These are phyloP conservation scores for Aspergillus conjunctus DNA, from an alignment of 495 filamentous ascomycete species.

Conservation along the genomic window DNA sequence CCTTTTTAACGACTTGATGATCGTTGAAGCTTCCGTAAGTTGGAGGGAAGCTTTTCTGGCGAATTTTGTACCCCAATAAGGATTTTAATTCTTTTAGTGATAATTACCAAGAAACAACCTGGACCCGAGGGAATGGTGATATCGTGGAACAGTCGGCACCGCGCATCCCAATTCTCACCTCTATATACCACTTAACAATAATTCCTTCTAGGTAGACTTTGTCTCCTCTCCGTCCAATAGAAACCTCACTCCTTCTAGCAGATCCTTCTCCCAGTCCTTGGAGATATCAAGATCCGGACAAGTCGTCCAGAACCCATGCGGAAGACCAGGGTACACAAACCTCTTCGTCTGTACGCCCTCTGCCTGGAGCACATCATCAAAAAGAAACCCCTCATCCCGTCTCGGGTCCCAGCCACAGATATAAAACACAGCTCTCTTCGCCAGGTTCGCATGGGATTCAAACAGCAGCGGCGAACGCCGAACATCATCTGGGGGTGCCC, in stretches of 20 bases:
- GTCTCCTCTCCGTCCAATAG: not conserved
- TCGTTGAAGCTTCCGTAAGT: not conserved
- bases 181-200: not conserved
- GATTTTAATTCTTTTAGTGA: no score
- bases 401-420: conserved; percentile 42
- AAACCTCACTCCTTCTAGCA: conserved; percentile 13
- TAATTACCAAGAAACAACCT: no score
- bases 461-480: conserved; percentile 21
- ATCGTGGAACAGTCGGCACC: no score
- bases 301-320: conserved; percentile 45
- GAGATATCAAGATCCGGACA: conserved; percentile 23
- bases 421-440: conserved; percentile 35
- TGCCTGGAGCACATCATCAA: conserved; percentile 41
- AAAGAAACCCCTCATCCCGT: conserved; percentile 45
- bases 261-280: conserved; percentile 18
- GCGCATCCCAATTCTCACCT: not conserved
- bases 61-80: no score
- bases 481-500: conserved; percentile 19
- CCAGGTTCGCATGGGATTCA: conserved; percentile 21
- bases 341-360: conserved; percentile 36
- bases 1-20: conserved; percentile 7
- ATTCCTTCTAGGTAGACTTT: not conserved
- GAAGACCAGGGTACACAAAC: conserved; percentile 46
- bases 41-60: not conserved
- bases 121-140: no score